These are phyloP conservation scores for Exophiala oligosperma DNA, from an alignment of 2,329 filamentous ascomycete species.

Conservation along the genomic window DNA sequence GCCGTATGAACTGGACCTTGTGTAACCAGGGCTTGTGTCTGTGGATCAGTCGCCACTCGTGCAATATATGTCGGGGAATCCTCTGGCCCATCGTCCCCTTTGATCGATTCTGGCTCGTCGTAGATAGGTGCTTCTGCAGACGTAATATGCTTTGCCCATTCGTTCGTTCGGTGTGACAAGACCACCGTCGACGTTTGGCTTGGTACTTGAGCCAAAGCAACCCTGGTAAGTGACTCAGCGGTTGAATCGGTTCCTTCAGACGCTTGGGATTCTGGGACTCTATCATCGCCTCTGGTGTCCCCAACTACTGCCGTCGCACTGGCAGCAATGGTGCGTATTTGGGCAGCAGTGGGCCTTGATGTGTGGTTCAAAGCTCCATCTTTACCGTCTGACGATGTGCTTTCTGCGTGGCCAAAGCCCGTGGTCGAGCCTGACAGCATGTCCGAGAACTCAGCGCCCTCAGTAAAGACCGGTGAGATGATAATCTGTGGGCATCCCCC, in stretches of 20 bases:
- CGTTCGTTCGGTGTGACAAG: conserved; percentile 83
- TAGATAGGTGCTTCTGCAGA: conserved; percentile 70
- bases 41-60: too few species aligned
- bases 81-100: conserved; percentile 30
- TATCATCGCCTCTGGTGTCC: neutral
- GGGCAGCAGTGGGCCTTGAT: too few species aligned
- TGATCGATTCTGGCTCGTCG: conserved; percentile 58
- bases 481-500: conserved; percentile 21
- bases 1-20: neutral
- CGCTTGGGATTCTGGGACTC: conserved; percentile 8
- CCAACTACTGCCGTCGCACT: too few species aligned
- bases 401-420: too few species aligned
- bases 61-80: conserved; percentile 22
- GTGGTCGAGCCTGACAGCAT: neutral
- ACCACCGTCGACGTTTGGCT: conserved; percentile 73
- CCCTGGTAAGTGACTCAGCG: conserved; percentile 34
- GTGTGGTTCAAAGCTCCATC: too few species aligned
- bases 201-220: conserved; percentile 60
- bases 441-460: neutral
- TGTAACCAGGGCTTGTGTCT: neutral
- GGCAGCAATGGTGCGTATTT: too few species aligned
- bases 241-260: conserved; percentile 21
- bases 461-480: conserved; percentile 13
- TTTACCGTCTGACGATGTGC: too few species aligned
- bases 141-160: conserved; percentile 91